phyloP scores from a whole-genome alignment of 345 rosid species.

The Syzygium oleosum region DNA sequence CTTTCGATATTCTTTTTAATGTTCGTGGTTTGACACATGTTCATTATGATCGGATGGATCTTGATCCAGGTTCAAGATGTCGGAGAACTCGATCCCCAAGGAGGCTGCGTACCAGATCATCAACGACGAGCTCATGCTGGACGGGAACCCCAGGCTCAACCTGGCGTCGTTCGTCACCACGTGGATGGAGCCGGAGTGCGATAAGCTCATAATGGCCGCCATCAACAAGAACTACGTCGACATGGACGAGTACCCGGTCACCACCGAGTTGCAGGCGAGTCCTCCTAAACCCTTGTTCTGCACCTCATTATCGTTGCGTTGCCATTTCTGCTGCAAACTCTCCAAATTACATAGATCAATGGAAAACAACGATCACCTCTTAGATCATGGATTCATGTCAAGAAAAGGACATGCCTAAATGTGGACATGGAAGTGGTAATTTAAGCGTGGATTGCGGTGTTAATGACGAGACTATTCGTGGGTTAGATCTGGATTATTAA shows the following conservation, averaged over 20 bases:
- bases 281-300: not conserved
- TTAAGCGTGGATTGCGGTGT: not conserved
- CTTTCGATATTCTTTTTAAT: not conserved
- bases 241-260: slow-evolving; percentile 58
- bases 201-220: slow-evolving; percentile 44
- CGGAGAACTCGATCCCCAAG: slow-evolving; percentile 42
- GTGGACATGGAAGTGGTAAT: not conserved
- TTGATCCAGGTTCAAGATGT: slow-evolving; percentile 32
- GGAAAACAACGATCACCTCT: not conserved
- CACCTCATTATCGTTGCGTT: not conserved
- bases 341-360: not conserved
- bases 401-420: not conserved
- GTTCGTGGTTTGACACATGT: too few species aligned
- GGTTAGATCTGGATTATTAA: not conserved
- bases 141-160: slow-evolving; percentile 47
- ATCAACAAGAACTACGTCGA: slow-evolving; percentile 56
- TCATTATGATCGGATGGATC: not conserved
- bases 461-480: not conserved
- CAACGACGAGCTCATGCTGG: slow-evolving; percentile 53
- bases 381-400: not conserved
- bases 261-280: slow-evolving; percentile 47
- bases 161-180: slow-evolving; percentile 54
- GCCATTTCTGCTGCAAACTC: not conserved
- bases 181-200: slow-evolving; percentile 61
- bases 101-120: slow-evolving; percentile 54